Evolutionary conservation across 2,329 filamentous ascomycete species (phyloP).

Genomic region (Magnaporthiopsis poae): DNA sequence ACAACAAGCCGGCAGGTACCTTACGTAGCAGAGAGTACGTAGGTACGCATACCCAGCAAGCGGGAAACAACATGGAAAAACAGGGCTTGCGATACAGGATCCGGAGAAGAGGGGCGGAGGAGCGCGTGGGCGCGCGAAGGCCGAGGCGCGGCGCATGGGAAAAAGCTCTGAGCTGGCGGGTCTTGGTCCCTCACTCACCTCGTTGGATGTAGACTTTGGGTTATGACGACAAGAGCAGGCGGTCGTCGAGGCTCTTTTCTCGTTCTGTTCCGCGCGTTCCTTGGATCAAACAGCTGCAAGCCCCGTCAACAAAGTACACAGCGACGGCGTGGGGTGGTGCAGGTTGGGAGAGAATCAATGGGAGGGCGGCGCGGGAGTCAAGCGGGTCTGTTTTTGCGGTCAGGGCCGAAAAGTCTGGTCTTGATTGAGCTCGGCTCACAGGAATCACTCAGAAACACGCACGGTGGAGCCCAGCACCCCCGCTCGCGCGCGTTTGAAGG

Average conservation of each 20-base stretch:
- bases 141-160: background rate
- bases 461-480: background rate
- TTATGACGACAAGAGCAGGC: background rate
- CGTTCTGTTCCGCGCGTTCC: slow-evolving; percentile 5
- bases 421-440: too few relatives aligned
- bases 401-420: background rate
- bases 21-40: too few relatives aligned
- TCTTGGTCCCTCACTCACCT: background rate
- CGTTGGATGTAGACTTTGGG: background rate
- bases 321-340: slow-evolving; percentile 29
- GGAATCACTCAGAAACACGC: background rate
- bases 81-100: background rate
- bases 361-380: background rate
- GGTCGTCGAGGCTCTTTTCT: background rate
- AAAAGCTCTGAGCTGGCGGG: slow-evolving; percentile 2
- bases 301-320: slow-evolving; percentile 12
- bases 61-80: background rate
- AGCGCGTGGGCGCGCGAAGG: background rate
- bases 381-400: background rate
- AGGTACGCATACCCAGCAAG: background rate
- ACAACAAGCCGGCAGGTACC: background rate
- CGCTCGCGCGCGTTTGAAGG: background rate
- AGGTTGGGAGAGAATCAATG: slow-evolving; percentile 19
- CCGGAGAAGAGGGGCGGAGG: background rate
- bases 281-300: slow-evolving; percentile 9